Base-by-base conservation (phyloP, 116 monocot genomes). In the Trichopus zeylanicus region DNA sequence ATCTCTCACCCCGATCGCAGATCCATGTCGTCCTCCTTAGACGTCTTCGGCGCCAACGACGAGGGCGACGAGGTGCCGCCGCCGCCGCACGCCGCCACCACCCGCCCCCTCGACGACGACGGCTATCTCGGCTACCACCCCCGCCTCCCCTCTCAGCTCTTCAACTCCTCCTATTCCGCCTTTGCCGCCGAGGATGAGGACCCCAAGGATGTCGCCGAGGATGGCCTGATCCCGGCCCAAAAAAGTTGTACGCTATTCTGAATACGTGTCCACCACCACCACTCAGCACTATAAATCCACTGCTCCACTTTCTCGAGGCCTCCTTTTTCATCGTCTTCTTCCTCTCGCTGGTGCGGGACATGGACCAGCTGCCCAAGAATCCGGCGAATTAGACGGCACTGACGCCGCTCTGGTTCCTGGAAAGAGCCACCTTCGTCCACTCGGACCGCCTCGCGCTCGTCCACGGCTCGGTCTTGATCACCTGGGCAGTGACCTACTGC, bases 371-470 rank as follows among this genome's bases (percentile, higher is more conserved):
- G 24, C 97, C 97, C 2, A 84, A 80, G 75, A 98, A 91, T 71
- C 55, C 65, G 10, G 97, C 91, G 22, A 98, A 91, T 73, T 72
- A 87, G 77, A 91, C 70, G 55, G 84, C 91, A 25, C 82, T 98
- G 31, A 98, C 91, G 29, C 97, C 97, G 22, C 80, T 98, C 16
- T 85, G 87, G 91, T 91, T 98, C 78, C 70, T 91, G 37, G 97
- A 88, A 29, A 69, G 97, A 34, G 91, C 97, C 21, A 87, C 97
- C 20, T n/a, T 69, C 33, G 88, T 87, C 23, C 79, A 97, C 52
- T 91, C 97, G 18, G 55, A 46, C 60, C 75, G 97, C 46, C 53
- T 33, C 6, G 67, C 97, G 16, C 62, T 97, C 42, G 65, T 97
- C 37, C 87, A 97, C 62, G 91, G 91, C 31, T 24, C 64, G 25